Base-by-base conservation (phyloP, 1,284 basidiomycete genomes). In the Singerocomus rubriflavus region DNA sequence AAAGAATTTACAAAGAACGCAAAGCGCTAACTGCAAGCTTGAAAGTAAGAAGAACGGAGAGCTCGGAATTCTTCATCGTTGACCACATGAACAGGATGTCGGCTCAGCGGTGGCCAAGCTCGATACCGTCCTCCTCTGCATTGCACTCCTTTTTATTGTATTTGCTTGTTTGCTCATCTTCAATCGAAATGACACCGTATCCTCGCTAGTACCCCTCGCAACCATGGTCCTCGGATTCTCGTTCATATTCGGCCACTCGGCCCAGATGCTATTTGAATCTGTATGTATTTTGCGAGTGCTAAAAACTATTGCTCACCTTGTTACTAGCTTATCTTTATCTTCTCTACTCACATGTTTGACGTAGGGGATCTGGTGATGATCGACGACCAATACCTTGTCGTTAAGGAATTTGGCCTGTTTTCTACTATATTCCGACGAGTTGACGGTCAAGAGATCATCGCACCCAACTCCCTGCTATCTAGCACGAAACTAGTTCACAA, bases 81-180 rank as follows among this genome's bases (percentile, higher is more conserved):
- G 48, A 56, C 34, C 34, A 42, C 5, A 52, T 31, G 26, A 48
- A 29, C 52, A 85, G 83, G 86, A 88, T 58, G 79, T 85, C 32
- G 75, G 76, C 30, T 85, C 83, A 21, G 83, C 80, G n/a, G 82
- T 90, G 6, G 80, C 83, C 10, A 90, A 89, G 61, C 73, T 89
- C 9, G 88, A 90, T 57, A 86, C 79, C 12, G 89, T 90, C 14
- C 73, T 92, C 46, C 66, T 91, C 53, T 73, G 71, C 51, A 61
- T 87, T 39, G 81, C 78, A 30, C 70, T 90, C 10, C 59, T 88
- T 48, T 68, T 80, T 48, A 77, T 88, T 54, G 67, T 86, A 49
- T 92, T 92, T 62, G 73, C 88, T 54, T 90, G 81, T 66, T 69
- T 93, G 51, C 78, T 93, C 52, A 88, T 93, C 62, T 91, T 93